Evolutionary conservation across 371 early-diverging fungal genomes (phyloP), one percentile per base, ranked within the genome.

Genomic region (Mortierella sp.): DNA sequence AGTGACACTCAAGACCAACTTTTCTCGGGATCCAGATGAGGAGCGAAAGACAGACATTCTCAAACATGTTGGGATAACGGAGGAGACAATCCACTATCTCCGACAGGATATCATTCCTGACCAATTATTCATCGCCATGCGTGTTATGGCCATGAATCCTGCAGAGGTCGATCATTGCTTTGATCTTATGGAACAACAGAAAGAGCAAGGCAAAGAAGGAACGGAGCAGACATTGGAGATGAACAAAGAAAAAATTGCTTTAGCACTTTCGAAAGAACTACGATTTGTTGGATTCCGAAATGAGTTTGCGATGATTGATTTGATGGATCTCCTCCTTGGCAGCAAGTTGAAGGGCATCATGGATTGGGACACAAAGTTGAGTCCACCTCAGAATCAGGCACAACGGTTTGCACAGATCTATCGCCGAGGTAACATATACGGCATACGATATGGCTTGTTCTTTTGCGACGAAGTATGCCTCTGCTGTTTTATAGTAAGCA

Each of bases 91-190:
- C 28, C 80, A 85, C 28, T 88, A 83, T 43, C 80, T 90, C 28
- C 82, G 82, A 19, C 62, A 75, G 19, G 56, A 70, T 30, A 61
- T 53, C 28, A 69, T 89, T 46, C 87, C 89, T 3, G 43, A 53
- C 26, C 69, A 56, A 9, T 79, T 89, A 31, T 52, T 87, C 43
- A 72, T 80, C 44, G 62, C 85, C 32, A 85, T 90, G 83, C 84
- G 90, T 2, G 87, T 89, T 0, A 68, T 89, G 76, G 85, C 83
- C 7, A 90, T 90, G 90, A 89, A 84, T 32, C 66, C 64, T 14
- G 57, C 65, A 0, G 90, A 90, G 41, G 56, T 72, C 5, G 51
- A 62, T 4, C 51, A 55, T 28, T 85, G 79, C 39, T 47, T 24
- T 19, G 32, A 43, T 6, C 28, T 50, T 14, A 39, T 55, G 19